Conservation (phyloP, 768 basidiomycete species). For the Pholiota microspora region DNA sequence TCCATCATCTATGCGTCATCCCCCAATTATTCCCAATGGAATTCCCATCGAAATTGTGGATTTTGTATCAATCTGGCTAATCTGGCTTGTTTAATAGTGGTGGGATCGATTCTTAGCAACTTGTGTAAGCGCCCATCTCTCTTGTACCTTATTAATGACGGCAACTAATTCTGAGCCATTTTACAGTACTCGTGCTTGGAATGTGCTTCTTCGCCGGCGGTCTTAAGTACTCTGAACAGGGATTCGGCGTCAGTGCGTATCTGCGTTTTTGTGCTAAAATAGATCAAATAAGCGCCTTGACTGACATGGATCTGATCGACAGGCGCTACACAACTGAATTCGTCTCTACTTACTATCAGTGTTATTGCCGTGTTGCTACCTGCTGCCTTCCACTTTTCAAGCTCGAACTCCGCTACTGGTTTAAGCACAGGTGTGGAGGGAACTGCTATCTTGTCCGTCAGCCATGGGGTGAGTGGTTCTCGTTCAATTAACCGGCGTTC, state of each 20-base stretch:
- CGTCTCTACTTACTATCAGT: conserved; percentile 73
- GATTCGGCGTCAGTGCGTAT: conserved; percentile 66
- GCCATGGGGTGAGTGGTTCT: conserved; percentile 62
- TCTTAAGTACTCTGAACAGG: conserved; percentile 74
- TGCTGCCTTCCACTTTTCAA: conserved; percentile 72
- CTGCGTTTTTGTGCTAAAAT: conserved; percentile 15
- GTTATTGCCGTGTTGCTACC: conserved; percentile 79
- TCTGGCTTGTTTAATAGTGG: conserved; percentile 44
- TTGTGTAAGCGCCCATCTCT: conserved; percentile 50
- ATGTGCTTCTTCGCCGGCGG: conserved; percentile 93
- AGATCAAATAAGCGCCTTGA: not conserved
- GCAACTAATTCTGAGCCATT: conserved; percentile 2
- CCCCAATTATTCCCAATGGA: no score
- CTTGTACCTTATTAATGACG: conserved; percentile 4
- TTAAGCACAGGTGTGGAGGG: conserved; percentile 21
- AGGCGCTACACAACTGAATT: conserved; percentile 69
- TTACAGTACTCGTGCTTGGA: conserved; percentile 72
- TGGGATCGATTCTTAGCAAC: conserved; percentile 88
- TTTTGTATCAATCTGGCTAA: conserved; percentile 10
- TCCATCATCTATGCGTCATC: conserved; percentile 22
- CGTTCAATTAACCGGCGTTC: not conserved
- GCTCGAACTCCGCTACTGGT: not conserved
- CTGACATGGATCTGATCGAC: not conserved
- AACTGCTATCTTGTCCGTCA: conserved; percentile 58
- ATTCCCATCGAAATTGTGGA: not conserved